Conservation (phyloP, 768 basidiomycete genomes). For the Gelatoporia subvermispora region DNA sequence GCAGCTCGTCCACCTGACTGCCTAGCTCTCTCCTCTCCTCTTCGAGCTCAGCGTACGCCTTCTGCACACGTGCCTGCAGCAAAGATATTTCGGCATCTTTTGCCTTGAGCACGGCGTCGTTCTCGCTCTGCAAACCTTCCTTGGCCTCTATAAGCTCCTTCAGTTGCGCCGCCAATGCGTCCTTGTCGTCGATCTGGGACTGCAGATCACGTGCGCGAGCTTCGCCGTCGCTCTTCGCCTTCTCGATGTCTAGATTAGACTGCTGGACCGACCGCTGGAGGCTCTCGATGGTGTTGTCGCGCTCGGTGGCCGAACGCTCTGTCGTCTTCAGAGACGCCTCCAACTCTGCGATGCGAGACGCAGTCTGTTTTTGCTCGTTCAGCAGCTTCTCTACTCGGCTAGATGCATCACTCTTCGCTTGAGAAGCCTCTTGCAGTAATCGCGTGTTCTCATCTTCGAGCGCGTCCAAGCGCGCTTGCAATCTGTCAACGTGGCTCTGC, state of each 20-base stretch:
- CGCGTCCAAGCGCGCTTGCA: constrained; percentile 48
- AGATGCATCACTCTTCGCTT: constrained; percentile 14
- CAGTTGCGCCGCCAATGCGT: constrained; percentile 41
- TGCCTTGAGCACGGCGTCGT: constrained; percentile 42
- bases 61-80: constrained; percentile 45
- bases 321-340: constrained; percentile 37
- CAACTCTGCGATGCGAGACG: constrained; percentile 34
- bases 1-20: constrained; percentile 75
- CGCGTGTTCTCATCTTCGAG: constrained; percentile 70
- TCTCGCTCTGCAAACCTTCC: constrained; percentile 46
- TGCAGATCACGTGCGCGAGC: constrained; percentile 38
- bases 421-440: constrained; percentile 25
- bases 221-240: constrained; percentile 42
- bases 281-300: constrained; percentile 38
- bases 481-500: constrained; percentile 31
- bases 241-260: constrained; percentile 37
- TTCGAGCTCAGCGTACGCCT: constrained; percentile 41
- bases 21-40: constrained; percentile 65
- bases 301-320: constrained; percentile 41
- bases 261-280: constrained; percentile 42
- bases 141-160: constrained; percentile 50
- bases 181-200: constrained; percentile 39
- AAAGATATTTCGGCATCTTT: constrained; percentile 59
- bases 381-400: constrained; percentile 26
- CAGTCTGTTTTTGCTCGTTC: constrained; percentile 41